phyloP scores from a whole-genome alignment of 1,139 yeast species.

The Zygotorulaspora mrakii region DNA sequence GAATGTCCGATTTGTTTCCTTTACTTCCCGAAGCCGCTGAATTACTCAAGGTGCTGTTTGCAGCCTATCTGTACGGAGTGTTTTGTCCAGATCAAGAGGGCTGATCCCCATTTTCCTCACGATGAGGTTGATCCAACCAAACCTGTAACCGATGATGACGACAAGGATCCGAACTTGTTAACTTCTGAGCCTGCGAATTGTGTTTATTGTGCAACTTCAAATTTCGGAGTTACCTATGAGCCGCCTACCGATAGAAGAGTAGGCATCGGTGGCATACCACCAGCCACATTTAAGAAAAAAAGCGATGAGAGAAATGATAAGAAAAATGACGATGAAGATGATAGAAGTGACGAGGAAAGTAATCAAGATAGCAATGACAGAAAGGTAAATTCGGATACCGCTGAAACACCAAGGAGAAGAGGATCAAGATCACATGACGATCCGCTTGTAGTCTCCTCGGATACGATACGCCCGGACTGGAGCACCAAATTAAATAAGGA shows the following conservation, averaged over 20 bases:
- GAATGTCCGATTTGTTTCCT: constrained; percentile 97
- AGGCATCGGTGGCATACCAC: constrained; percentile 43
- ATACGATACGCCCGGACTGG: constrained; percentile 90
- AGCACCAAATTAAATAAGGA: constrained; percentile 67
- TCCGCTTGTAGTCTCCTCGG: constrained; percentile 69
- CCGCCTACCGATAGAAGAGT: constrained; percentile 55
- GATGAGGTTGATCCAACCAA: constrained; percentile 46
- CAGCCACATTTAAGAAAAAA: constrained; percentile 12
- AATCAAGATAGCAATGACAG: constrained; percentile 1
- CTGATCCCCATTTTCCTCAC: constrained; percentile 95
- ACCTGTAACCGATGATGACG: constrained; percentile 35
- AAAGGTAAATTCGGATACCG: background rate
- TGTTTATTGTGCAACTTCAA: constrained; percentile 87
- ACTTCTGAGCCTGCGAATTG: constrained; percentile 87
- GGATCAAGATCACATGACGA: constrained; percentile 58
- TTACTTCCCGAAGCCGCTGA: constrained; percentile 73
- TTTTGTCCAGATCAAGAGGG: constrained; percentile 88
- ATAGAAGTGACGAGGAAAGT: constrained; percentile 1
- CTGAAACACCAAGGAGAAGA: constrained; percentile 33
- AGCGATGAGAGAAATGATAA: background rate
- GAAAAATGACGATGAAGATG: background rate
- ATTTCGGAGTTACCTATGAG: constrained; percentile 78
- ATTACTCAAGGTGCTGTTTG: constrained; percentile 82
- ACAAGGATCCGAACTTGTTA: constrained; percentile 53
- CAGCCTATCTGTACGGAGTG: constrained; percentile 96